These are phyloP conservation scores for Neonectria coccinea DNA, from an alignment of 2,329 filamentous ascomycete genomes.

Conservation along the genomic window DNA sequence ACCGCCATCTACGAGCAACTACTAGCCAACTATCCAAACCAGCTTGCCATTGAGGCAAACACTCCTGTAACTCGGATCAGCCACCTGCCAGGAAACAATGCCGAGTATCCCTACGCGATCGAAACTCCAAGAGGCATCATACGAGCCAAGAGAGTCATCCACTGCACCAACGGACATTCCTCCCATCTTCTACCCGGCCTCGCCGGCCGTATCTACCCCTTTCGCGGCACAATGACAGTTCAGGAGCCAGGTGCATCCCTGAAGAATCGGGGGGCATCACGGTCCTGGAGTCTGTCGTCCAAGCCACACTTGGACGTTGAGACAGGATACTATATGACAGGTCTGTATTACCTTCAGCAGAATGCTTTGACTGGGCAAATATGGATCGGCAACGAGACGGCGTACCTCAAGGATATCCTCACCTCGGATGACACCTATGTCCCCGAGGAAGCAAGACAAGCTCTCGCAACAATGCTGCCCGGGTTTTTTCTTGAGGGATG, in stretches of 20 bases:
- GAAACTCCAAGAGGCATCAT: constrained; percentile 60
- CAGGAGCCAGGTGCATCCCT: constrained; percentile 54
- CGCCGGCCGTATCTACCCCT: constrained; percentile 55
- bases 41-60: constrained; percentile 52
- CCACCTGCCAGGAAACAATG: constrained; percentile 42
- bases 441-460: constrained; percentile 49
- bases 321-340: constrained; percentile 53
- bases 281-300: constrained; percentile 62
- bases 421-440: constrained; percentile 57
- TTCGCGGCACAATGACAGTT: constrained; percentile 61
- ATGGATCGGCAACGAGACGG: constrained; percentile 65
- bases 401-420: constrained; percentile 53
- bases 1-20: constrained; percentile 55
- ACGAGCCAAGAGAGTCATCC: constrained; percentile 61
- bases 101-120: constrained; percentile 52
- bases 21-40: constrained; percentile 43
- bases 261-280: constrained; percentile 40
- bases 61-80: constrained; percentile 47
- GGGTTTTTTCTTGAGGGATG: constrained; percentile 51
- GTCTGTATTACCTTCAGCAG: constrained; percentile 43
- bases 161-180: constrained; percentile 67
- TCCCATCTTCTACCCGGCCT: constrained; percentile 62
- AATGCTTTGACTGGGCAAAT: constrained; percentile 53
- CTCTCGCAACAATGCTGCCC: constrained; percentile 53
- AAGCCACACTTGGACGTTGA: constrained; percentile 58